Base-by-base conservation (phyloP, 768 basidiomycete genomes). In the Zangia roseola region DNA sequence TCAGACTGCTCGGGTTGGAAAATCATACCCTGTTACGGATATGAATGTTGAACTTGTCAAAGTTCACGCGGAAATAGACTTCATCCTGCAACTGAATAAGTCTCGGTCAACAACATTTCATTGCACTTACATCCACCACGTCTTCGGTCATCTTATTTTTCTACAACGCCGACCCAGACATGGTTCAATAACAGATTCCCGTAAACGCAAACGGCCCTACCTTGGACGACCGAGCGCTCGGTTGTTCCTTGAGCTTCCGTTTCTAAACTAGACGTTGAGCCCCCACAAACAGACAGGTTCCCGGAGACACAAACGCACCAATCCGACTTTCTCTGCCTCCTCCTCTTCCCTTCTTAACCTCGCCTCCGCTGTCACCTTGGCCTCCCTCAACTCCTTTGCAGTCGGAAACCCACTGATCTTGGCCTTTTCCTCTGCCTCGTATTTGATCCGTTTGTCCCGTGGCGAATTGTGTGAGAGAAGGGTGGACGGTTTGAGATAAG, bases 61-160 rank as follows among this genome's bases (percentile, higher is more conserved):
- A 89, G 71, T 97, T 97, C 40, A 97, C 79, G 40, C 90, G 82
- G 63, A 97, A 89, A 67, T 84, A 83, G 28, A 91, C 79, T 3
- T 74, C 73, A 16, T 88, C 82, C 85, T 93, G 49, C 7, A 5
- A 46, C 8, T 23, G 60, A 40, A 34, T 52, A 37, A 59, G 37
- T 17, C 14, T 2, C 0, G 9, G 25, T 23, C 28, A 3, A 24
- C 1, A 24, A 26, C 24, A 41, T 53, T 35, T 26, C n/a, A 26
- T 16, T 34, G 10, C 2, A 65, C 83, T 69, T 58, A 91, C 91
- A 69, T 92, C 86, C 30, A 91, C 81, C 25, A 77, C 68, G 25
- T 77, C 74, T 23, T 81, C 81, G 13, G 68, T 67, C 21, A 73
- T 73, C 49, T 74, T 63, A 21, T 36, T 77, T 26, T 70, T 67